phyloP scores from a whole-genome alignment of 805 yeast species.

The Saccharomyces mikatae region DNA sequence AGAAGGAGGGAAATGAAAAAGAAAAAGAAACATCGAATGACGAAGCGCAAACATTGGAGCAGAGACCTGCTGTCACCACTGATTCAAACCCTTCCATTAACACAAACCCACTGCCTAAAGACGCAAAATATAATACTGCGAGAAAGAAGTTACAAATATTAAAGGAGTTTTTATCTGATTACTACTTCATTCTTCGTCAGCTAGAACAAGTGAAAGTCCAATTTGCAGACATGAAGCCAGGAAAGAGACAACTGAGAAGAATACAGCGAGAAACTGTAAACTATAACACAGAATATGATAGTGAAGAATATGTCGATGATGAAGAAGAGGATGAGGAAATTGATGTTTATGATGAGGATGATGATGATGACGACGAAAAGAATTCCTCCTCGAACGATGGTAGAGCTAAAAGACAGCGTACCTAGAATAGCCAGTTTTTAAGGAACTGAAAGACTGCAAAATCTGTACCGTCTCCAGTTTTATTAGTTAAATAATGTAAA shows the following conservation, averaged over 20 bases:
- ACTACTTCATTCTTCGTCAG: constrained; percentile 41
- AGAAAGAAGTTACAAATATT: constrained; percentile 13
- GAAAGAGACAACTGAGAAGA: constrained; percentile 25
- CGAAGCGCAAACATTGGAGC: background rate
- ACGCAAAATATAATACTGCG: constrained; percentile 13
- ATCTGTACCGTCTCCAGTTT: background rate
- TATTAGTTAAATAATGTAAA: background rate
- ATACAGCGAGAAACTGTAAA: constrained; percentile 18
- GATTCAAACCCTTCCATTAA: constrained; percentile 3
- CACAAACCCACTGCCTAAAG: constrained; percentile 18
- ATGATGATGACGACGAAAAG: constrained; percentile 10
- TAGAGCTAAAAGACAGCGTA: background rate
- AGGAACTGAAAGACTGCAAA: background rate
- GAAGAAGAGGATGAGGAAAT: constrained; percentile 9
- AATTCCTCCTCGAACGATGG: background rate
- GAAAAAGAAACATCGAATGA: background rate
- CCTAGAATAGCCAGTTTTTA: background rate
- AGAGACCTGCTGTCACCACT: background rate
- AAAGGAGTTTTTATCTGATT: constrained; percentile 12
- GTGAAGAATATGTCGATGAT: constrained; percentile 12
- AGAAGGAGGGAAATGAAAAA: background rate
- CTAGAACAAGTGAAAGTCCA: constrained; percentile 56
- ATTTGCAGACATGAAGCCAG: constrained; percentile 34
- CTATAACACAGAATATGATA: constrained; percentile 12
- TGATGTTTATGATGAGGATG: background rate